Base-by-base conservation (phyloP, 164 flowering plant genomes). In the Liriodendron chinense region DNA sequence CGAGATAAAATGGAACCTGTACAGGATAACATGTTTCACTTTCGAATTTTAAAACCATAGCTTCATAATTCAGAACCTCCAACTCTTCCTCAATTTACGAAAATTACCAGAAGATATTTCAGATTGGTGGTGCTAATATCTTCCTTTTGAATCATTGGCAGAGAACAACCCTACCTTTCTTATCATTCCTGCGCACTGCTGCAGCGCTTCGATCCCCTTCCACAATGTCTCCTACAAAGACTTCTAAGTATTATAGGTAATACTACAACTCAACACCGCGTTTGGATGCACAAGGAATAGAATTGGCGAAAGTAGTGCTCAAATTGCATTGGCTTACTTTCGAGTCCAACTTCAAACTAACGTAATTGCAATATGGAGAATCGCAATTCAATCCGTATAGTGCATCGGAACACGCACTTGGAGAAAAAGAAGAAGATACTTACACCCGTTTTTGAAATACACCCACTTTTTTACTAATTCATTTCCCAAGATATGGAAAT, bases 1-100 rank as follows among this genome's bases (percentile, higher is more conserved):
- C 98, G 21, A 92, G 94, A 85, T 89, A 96, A 84, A 82, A 96
- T 25, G 97, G 94, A 26, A 92, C 97, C 99, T 96, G 82, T 13
- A 78, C 18, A 73, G 49, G 47, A n/a, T 70, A 9, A 26, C 48
- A 59, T 66, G 24, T 65, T 7, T 59, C 7, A 34, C 43, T 6
- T 34, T 34, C 43, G 43, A 34, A 34, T 34, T 34, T 34, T 34
- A 34, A 34, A 34, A 34, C 43, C 43, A 34, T 34, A 7, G 43
- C 43, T 34, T 34, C 43, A 34, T 34, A 34, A 34, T 34, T 34
- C 43, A 34, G 43, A 34, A 34, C 43, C 43, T 34, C 43, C 43
- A 34, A 34, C 5, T 0, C 43, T 34, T 34, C 43, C 43, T 34
- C 43, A 34, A 34, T 34, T 7, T 34, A 34, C 43, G 43, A 34